Base-by-base conservation (phyloP, 129 eudicot species). In the Flaveria brownii region DNA sequence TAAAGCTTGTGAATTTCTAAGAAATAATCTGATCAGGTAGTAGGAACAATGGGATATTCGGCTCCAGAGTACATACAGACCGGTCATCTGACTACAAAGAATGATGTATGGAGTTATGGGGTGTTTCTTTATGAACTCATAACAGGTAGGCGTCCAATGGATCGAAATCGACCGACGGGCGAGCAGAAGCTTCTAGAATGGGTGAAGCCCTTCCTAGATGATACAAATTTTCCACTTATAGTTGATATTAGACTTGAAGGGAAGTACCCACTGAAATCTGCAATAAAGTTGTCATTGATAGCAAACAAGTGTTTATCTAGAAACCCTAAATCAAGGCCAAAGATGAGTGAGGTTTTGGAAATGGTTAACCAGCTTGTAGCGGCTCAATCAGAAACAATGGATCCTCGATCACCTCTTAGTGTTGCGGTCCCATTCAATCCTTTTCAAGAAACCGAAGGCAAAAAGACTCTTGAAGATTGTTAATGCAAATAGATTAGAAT, bases 91-190 rank as follows among this genome's bases (percentile, higher is more conserved):
- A 91, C 88, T 26, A 68, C 83, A 69, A 91, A 88, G 76, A 91
- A 88, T 13, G 97, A 88, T 55, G 91, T 88, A 15, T 91, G 90
- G 90, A 91, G 95, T 72, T 91, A 84, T 16, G 97, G 95, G 50
- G 97, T 91, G 45, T 86, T 91, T 81, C 87, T 91, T 15, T 91
- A 88, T 41, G 97, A 91, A 60, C 90, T 91, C n/a, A 86, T 91
- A 39, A 91, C 97, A 0, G 92, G 97, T 18, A 79, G 95, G 69
- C 87, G 88, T 30, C 94, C 97, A 8, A 13, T 91, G 68, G 97
- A 91, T 39, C 84, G 90, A 61, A 84, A 86, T 39, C 87, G 88
- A 10, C 97, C 97, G 17, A 81, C 65, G 42, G 81, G 78, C 33
- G 97, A 91, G 82, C 94, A 91, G 70, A 86, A 91, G 39, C 94